Evolutionary conservation across 768 basidiomycete genomes (phyloP).

Genomic region (Rhizopogon roseolus): DNA sequence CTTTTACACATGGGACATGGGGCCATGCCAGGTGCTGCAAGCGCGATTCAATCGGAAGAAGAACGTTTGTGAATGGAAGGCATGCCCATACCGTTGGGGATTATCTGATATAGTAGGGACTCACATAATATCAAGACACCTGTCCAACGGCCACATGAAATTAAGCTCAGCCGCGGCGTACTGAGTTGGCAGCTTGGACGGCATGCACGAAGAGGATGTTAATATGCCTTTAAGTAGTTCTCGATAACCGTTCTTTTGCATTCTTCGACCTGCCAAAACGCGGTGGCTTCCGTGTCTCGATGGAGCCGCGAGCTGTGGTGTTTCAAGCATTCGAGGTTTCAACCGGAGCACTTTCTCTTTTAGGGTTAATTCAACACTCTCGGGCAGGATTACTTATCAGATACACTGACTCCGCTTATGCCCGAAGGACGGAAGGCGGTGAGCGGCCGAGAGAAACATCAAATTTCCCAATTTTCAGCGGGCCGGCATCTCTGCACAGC

Average conservation of each 20-base stretch:
- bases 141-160: slow-evolving; percentile 19
- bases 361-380: slow-evolving; percentile 30
- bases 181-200: slow-evolving; percentile 2
- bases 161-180: slow-evolving; percentile 8
- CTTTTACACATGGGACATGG: slow-evolving; percentile 54
- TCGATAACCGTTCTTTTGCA: slow-evolving; percentile 25
- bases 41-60: slow-evolving; percentile 59
- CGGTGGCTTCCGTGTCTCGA: slow-evolving; percentile 31
- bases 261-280: slow-evolving; percentile 33
- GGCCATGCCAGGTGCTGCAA: slow-evolving; percentile 66
- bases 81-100: slow-evolving; percentile 58
- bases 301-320: slow-evolving; percentile 35
- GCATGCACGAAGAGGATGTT: slow-evolving; percentile 56
- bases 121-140: slow-evolving; percentile 60
- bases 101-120: slow-evolving; percentile 16
- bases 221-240: slow-evolving; percentile 47
- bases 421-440: background rate
- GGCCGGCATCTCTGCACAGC: too few relatives aligned
- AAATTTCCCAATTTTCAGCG: background rate
- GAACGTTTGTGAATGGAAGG: slow-evolving; percentile 63
- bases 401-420: too few relatives aligned
- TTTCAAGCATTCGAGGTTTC: slow-evolving; percentile 29
- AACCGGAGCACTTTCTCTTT: slow-evolving; percentile 36
- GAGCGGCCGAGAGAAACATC: background rate
- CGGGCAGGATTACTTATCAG: background rate